Base-by-base conservation (phyloP, 352 stramenopile species). In the Phytophthora hibernalis region DNA sequence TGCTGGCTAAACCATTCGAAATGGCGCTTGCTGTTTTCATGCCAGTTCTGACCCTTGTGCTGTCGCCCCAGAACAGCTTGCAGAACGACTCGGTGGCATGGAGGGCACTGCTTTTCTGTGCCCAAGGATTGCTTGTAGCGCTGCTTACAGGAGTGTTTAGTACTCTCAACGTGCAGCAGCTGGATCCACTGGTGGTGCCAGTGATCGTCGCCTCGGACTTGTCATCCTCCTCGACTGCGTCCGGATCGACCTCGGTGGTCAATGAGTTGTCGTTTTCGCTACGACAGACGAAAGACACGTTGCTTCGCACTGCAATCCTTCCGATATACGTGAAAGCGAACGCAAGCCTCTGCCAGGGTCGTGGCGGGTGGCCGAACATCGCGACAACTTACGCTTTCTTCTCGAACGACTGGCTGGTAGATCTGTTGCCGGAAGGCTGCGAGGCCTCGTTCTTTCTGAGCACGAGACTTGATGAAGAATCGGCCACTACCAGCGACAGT, bases 61-160 rank as follows among this genome's bases (percentile, higher is more conserved):
- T 85, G 21, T 65, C 75, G 15, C 73, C 80, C 5, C 61, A 72
- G 44, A 61, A 67, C 43, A 77, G 56, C 24, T 68, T 85, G 54
- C 65, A 72, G 28, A 79, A 86, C 51, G 80, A 86, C 43, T 82
- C 80, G 33, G 33, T 75, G 30, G 44, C 26, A 18, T 89, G 76
- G 78, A 64, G 48, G 26, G 22, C 67, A 1, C 40, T 70, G 15
- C 35, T 77, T n/a, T 52, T 82, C 15, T 37, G 67, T 37, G 24
- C 53, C 0, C 68, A 87, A 44, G 62, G 52, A 15, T 13, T 51
- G 7, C 67, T 82, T 7, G 55, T 65, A 13, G 55, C 70, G 44
- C 42, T 82, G 43, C 70, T 89, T 18, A 84, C 76, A 1, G 80
- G 77, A 11, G 70, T 74, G 1, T 80, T 89, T 31, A 82, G 65